These are phyloP conservation scores for Fraxinus latifolia DNA, from an alignment of 305 asterid genomes.

Conservation along the genomic window DNA sequence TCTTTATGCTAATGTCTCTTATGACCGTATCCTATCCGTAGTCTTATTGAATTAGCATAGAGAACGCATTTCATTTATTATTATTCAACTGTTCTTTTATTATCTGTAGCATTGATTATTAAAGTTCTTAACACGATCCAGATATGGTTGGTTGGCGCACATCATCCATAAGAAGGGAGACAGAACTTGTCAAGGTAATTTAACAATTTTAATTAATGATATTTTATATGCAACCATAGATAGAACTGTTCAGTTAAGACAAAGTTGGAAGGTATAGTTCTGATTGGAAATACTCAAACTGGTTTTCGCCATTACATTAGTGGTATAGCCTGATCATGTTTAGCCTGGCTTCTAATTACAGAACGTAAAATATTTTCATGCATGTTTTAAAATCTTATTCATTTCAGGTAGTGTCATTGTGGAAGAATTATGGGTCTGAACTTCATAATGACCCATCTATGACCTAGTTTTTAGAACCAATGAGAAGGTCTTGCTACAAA, in stretches of 20 bases:
- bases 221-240: not conserved
- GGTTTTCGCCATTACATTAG: not conserved
- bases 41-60: conserved; percentile 7
- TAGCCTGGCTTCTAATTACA: not conserved
- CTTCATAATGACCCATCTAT: not conserved
- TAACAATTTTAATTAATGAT: conserved; percentile 5
- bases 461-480: not conserved
- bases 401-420: not conserved
- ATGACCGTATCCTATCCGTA: conserved; percentile 76
- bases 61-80: not conserved
- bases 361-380: not conserved
- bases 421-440: not conserved
- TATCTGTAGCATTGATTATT: conserved; percentile 16
- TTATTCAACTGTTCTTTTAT: conserved; percentile 11
- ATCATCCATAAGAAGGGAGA: conserved; percentile 64
- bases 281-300: not conserved
- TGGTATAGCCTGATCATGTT: not conserved
- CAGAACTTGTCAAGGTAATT: conserved; percentile 72
- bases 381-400: not conserved
- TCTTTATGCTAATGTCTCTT: conserved; percentile 82
- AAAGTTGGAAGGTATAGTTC: conserved; percentile 14
- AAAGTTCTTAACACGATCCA: conserved; percentile 28
- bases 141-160: conserved; percentile 61
- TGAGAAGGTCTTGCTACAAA: not conserved
- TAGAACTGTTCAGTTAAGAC: not conserved